Evolutionary conservation across 495 filamentous ascomycete genomes (phyloP).

Genomic region (Aspergillus mulundensis): DNA sequence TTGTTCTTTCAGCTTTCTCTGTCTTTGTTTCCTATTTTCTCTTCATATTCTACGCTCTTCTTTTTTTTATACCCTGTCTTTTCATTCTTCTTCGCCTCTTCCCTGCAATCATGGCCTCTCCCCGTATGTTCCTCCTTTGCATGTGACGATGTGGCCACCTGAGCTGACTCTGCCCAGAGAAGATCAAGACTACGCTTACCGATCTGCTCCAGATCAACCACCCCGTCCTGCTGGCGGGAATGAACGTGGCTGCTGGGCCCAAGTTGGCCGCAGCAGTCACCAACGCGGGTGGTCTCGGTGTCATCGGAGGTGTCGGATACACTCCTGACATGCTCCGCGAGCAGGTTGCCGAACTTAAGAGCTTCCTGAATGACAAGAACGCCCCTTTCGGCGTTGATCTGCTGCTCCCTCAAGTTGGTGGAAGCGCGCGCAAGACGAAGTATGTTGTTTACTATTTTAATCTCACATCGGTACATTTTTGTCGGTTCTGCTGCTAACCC

Average conservation of each 20-base stretch:
- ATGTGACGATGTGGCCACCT: constrained; percentile 14
- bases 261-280: constrained; percentile 96
- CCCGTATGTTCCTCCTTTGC: constrained; percentile 55
- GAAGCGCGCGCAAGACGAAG: constrained; percentile 92
- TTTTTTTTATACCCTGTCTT: background rate
- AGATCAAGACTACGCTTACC: constrained; percentile 83
- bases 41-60: constrained; percentile 6
- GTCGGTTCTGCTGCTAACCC: constrained; percentile 19
- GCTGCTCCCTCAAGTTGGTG: constrained; percentile 89
- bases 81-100: background rate
- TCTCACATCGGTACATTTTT: background rate
- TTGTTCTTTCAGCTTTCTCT: background rate
- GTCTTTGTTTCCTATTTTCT: background rate
- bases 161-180: constrained; percentile 51
- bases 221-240: constrained; percentile 90
- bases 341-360: constrained; percentile 92
- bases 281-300: constrained; percentile 93
- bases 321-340: constrained; percentile 95
- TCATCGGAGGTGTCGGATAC: constrained; percentile 95
- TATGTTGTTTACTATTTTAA: constrained; percentile 34
- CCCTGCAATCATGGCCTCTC: constrained; percentile 63
- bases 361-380: constrained; percentile 84
- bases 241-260: constrained; percentile 98
- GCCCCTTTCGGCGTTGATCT: constrained; percentile 99
- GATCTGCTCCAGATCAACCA: constrained; percentile 97